Evolutionary conservation across 2,329 filamentous ascomycete species (phyloP), one percentile per base, ranked within the genome.

Genomic region (Falciphora oryzae): DNA sequence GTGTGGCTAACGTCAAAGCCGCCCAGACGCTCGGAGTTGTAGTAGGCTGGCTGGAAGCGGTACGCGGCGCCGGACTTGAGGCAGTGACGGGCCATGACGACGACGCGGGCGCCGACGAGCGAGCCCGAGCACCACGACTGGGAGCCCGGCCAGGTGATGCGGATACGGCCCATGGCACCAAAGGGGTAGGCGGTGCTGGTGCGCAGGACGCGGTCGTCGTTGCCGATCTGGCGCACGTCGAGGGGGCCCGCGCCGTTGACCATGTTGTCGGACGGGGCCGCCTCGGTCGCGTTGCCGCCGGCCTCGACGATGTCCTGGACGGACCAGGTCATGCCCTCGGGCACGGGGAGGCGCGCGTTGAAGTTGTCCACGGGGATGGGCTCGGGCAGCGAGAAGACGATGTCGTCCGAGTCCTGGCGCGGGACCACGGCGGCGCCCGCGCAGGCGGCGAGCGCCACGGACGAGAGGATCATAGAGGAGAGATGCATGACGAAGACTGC

Each of bases 11-110:
- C 59, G 14, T 58, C 29, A 11, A 29, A 38, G 27, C 59, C 57
- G 59, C 44, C 44, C n/a, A 62, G 32, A 13, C 64, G 59, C 59
- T 65, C 64, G 16, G 50, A 27, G 31, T 65, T 56, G 50, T 35
- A 62, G 53, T 65, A 65, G 28, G 38, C 59, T 25, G 64, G 64
- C 60, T 53, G 29, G 60, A 65, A 65, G 18, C 53, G 16, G 53
- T 59, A 62, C 16, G 59, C 66, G 22, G 27, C 64, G 11, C 64
- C 64, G n/a, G 28, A n/a, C 32, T 18, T 14, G n/a, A 57, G 14
- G 50, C 50, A 62, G 28, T 62, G 63, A n/a, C 59, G 57, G 25
- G 63, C 63, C n/a, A 56, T 61, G 8, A 56, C 29, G 44, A 62
- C 56, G 50, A 57, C 35, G 59, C 63, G 63, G 7, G 58, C 25